These are phyloP conservation scores for Forsythia suspensa DNA, from an alignment of 257 asterid genomes.

Conservation along the genomic window DNA sequence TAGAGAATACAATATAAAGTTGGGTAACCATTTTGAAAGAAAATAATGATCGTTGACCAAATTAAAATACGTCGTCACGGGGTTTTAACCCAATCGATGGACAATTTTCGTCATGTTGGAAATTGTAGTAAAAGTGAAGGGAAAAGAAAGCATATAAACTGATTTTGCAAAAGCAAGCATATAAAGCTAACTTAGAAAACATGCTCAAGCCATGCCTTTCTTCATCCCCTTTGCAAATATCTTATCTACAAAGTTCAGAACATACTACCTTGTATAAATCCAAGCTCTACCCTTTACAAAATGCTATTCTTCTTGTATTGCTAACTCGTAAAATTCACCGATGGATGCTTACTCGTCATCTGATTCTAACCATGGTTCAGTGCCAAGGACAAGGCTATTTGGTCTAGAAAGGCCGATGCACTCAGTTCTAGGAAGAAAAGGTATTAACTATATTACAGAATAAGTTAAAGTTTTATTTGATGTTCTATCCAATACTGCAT, in stretches of 20 bases:
- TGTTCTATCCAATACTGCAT: neutral
- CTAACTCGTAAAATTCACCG: conserved; percentile 1
- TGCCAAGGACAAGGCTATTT: conserved; percentile 29
- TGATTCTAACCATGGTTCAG: conserved; percentile 26
- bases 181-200: conserved; percentile 10
- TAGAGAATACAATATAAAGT: no score
- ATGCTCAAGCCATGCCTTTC: conserved; percentile 48
- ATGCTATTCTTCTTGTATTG: neutral
- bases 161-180: neutral
- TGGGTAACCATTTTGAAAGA: no score
- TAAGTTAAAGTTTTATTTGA: no score
- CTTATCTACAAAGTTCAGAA: conserved; percentile 39
- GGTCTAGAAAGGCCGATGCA: conserved; percentile 49
- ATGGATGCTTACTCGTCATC: conserved; percentile 14
- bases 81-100: no score
- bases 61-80: no score
- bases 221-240: conserved; percentile 21
- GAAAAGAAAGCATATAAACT: neutral
- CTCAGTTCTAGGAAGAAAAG: conserved; percentile 54
- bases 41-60: no score
- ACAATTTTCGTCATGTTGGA: no score
- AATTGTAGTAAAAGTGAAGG: no score
- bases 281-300: neutral
- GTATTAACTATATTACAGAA: conserved; percentile 19
- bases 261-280: conserved; percentile 21